Evolutionary conservation across 2,329 filamentous ascomycete genomes (phyloP).

Genomic region (Colletotrichum aenigma): DNA sequence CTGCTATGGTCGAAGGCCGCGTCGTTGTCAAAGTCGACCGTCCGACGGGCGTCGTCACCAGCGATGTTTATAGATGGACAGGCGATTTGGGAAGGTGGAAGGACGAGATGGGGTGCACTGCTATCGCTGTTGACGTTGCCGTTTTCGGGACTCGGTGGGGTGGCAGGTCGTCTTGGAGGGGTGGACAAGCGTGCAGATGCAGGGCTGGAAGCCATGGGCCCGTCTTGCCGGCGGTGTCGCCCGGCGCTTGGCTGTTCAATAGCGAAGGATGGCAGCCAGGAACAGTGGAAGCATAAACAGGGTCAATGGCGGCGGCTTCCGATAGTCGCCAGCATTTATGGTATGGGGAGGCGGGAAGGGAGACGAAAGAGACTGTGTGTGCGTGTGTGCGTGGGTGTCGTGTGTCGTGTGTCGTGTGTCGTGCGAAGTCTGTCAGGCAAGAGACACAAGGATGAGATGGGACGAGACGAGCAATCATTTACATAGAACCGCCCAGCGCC

Average conservation of each 20-base stretch:
- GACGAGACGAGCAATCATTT: background rate
- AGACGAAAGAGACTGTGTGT: background rate
- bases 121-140: background rate
- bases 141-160: conserved; percentile 56
- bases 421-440: background rate
- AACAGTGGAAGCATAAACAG: background rate
- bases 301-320: background rate
- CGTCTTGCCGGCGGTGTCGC: background rate
- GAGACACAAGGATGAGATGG: background rate
- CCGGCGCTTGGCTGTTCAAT: background rate
- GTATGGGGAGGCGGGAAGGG: background rate
- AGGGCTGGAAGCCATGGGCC: conserved; percentile 61
- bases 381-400: background rate
- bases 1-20: background rate
- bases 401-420: background rate
- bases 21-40: background rate
- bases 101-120: conserved; percentile 3
- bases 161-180: conserved; percentile 61
- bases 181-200: conserved; percentile 31
- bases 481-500: background rate
- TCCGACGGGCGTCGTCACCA: background rate
- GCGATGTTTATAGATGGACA: conserved; percentile 9
- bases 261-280: background rate
- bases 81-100: background rate
- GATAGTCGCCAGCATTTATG: conserved; percentile 2